Conservation (phyloP, 768 basidiomycete genomes). For the Kwoniella mangroviensis region DNA sequence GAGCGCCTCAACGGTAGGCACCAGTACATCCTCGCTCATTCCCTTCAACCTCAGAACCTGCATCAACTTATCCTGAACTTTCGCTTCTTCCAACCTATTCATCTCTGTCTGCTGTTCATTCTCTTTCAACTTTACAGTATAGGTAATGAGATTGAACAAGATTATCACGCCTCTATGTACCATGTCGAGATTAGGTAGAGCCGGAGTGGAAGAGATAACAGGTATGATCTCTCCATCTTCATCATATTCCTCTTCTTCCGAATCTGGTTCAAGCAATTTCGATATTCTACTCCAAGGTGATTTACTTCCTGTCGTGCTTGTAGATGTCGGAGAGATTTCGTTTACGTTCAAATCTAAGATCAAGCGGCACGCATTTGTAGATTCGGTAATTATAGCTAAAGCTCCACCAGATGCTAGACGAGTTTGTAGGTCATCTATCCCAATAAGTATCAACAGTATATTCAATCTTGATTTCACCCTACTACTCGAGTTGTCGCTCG, state of each 20-base stretch:
- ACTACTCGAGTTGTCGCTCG: background rate
- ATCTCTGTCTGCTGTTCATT: slow-evolving; percentile 57
- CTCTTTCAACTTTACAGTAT: slow-evolving; percentile 59
- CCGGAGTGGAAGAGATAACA: slow-evolving; percentile 38
- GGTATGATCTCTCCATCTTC: slow-evolving; percentile 45
- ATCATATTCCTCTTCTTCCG: slow-evolving; percentile 58
- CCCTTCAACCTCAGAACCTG: slow-evolving; percentile 22
- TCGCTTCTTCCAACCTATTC: slow-evolving; percentile 64
- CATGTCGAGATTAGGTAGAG: slow-evolving; percentile 63
- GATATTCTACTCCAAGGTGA: slow-evolving; percentile 69
- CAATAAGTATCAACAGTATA: slow-evolving; percentile 79
- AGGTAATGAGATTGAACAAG: slow-evolving; percentile 67
- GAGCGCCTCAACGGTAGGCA: slow-evolving; percentile 40
- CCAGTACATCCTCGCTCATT: slow-evolving; percentile 34
- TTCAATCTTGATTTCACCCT: slow-evolving; percentile 64
- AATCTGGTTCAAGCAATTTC: slow-evolving; percentile 63
- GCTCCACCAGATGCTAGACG: slow-evolving; percentile 89
- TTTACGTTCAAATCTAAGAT: slow-evolving; percentile 58
- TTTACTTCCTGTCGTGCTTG: slow-evolving; percentile 9
- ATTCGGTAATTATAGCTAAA: slow-evolving; percentile 75
- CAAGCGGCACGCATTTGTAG: slow-evolving; percentile 66
- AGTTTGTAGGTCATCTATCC: slow-evolving; percentile 83
- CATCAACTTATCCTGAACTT: slow-evolving; percentile 64
- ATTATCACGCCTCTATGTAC: slow-evolving; percentile 80
- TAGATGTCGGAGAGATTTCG: background rate